These are phyloP conservation scores for Metrosideros polymorpha DNA, from an alignment of 441 rosid species.

Conservation along the genomic window DNA sequence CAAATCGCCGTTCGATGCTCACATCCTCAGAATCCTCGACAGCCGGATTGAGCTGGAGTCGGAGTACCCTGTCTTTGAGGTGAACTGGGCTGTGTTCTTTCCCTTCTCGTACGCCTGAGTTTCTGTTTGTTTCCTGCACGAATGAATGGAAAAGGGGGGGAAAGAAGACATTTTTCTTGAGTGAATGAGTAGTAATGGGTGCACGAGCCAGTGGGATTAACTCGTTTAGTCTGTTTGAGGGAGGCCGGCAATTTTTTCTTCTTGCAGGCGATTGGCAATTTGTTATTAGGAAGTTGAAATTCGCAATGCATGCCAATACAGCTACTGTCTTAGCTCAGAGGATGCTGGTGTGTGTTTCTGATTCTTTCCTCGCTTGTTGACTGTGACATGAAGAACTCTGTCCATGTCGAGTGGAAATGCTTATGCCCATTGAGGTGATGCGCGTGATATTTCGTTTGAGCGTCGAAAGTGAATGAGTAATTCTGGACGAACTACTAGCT, in stretches of 20 bases:
- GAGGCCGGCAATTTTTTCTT: neutral
- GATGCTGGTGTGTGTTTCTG: neutral
- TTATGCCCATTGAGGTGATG: neutral
- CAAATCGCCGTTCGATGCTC: conserved; percentile 40
- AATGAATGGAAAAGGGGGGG: neutral
- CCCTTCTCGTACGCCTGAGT: neutral
- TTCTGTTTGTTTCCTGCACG: neutral
- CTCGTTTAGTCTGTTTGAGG: neutral
- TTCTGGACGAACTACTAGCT: neutral
- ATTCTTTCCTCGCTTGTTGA: neutral
- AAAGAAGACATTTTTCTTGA: neutral
- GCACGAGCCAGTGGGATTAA: neutral
- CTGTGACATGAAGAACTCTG: neutral
- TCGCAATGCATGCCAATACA: neutral
- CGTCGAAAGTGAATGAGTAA: neutral
- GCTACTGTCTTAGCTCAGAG: neutral
- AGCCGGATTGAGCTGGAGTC: conserved; percentile 45
- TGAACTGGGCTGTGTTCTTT: neutral
- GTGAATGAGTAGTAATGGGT: neutral
- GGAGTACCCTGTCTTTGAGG: conserved; percentile 59
- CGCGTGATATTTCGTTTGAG: neutral
- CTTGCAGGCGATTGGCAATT: neutral
- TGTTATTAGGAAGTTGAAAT: neutral
- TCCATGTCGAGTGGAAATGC: neutral
- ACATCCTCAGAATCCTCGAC: conserved; percentile 52